These are phyloP conservation scores for Candida chauliodis DNA, from an alignment of 805 yeast species.

Conservation along the genomic window DNA sequence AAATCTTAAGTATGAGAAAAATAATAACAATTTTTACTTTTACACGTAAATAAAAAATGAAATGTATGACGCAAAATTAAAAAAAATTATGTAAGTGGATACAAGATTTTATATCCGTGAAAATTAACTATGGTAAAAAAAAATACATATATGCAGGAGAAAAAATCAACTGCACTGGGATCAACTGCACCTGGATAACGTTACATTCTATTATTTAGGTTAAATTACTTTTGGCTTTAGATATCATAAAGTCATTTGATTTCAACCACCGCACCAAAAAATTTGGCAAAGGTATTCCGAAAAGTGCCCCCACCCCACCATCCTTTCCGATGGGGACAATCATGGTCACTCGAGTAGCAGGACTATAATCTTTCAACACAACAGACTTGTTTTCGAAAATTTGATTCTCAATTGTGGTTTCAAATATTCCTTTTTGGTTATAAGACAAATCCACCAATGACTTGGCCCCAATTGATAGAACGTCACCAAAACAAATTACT, in stretches of 20 bases:
- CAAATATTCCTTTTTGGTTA: constrained; percentile 18
- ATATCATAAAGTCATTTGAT: constrained; percentile 24
- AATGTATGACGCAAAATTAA: no score
- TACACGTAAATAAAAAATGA: no score
- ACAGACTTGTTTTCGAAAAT: constrained; percentile 11
- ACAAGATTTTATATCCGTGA: no score
- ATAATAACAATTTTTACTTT: no score
- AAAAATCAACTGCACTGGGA: neutral
- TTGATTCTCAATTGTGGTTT: constrained; percentile 8
- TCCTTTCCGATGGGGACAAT: constrained; percentile 31
- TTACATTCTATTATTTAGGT: constrained; percentile 4
- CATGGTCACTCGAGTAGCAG: constrained; percentile 10
- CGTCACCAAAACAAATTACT: constrained; percentile 36
- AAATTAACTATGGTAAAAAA: no score
- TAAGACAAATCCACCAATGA: constrained; percentile 25
- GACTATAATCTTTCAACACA: constrained; percentile 13
- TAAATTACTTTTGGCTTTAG: constrained; percentile 18
- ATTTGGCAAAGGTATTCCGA: constrained; percentile 26
- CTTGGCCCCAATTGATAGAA: constrained; percentile 19
- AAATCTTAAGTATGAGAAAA: no score
- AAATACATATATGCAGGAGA: no score
- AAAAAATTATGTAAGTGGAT: no score
- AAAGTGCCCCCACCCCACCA: constrained; percentile 34
- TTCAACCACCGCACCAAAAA: constrained; percentile 26
- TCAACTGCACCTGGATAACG: neutral